A percentile compares a stretch with the other conserved stretches of the same genome.
Conservation (phyloP, 1,139 yeast genomes). For the Insectozyma bohioensis region DNA sequence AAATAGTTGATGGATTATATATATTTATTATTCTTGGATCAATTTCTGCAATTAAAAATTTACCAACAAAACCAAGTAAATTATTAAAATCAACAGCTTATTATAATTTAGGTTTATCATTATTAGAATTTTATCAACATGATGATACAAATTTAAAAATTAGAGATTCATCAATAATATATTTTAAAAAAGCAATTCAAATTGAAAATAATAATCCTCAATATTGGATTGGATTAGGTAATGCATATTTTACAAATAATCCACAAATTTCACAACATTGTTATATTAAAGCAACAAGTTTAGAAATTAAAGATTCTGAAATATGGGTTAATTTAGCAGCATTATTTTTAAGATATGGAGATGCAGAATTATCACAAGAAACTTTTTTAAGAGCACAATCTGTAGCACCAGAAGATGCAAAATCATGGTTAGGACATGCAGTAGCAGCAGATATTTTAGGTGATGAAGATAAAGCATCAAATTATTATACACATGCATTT, state of each 20-base stretch:
- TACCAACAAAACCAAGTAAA: conserved; percentile 41
- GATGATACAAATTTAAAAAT: conserved; percentile 18
- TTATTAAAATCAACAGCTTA: conserved; percentile 58
- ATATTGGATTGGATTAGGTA: conserved; percentile 84
- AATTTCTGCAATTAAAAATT: conserved; percentile 25
- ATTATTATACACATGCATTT: conserved; percentile 73
- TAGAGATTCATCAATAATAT: conserved; percentile 52
- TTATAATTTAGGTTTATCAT: conserved; percentile 72
- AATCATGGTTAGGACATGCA: conserved; percentile 91
- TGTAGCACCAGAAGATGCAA: conserved; percentile 71
- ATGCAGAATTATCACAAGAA: conserved; percentile 68
- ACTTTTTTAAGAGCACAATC: conserved; percentile 78
- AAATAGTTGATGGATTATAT: conserved; percentile 21
- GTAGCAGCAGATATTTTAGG: conserved; percentile 63
- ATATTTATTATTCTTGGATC: conserved; percentile 28
- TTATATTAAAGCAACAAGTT: conserved; percentile 74
- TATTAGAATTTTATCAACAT: conserved; percentile 47
- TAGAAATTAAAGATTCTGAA: conserved; percentile 65
- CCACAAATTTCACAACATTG: conserved; percentile 89
- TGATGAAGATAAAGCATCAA: conserved; percentile 48
- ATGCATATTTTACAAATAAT: conserved; percentile 57
- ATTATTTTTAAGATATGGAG: conserved; percentile 68
- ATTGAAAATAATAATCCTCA: conserved; percentile 67
- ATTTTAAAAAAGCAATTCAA: conserved; percentile 66
- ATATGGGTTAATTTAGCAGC: conserved; percentile 86